phyloP scores from a whole-genome alignment of 352 stramenopile genomes.

The Thalassiosira sp. region DNA sequence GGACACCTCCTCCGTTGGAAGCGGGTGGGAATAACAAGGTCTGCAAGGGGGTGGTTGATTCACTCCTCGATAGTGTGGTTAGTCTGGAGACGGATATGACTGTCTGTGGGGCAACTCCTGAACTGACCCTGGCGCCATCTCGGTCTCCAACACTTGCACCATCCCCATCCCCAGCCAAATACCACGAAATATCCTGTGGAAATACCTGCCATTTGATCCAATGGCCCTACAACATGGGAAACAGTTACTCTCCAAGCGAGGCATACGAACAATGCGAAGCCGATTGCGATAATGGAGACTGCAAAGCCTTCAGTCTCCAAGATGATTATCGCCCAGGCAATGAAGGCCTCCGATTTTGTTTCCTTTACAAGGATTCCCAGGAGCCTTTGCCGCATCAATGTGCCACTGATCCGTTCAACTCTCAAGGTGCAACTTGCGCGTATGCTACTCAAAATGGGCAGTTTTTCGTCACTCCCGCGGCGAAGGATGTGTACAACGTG shows the following conservation, averaged over 20 bases:
- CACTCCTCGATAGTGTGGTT: background rate
- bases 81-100: background rate
- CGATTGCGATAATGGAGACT: conserved; percentile 18
- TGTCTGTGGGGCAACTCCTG: background rate
- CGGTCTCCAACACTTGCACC: background rate
- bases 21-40: conserved; percentile 15
- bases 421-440: conserved; percentile 3
- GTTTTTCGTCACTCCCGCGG: conserved; percentile 19
- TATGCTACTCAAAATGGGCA: conserved; percentile 13
- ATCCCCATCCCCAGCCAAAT: conserved; percentile 2
- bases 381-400: conserved; percentile 5
- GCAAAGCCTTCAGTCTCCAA: conserved; percentile 22
- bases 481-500: conserved; percentile 10
- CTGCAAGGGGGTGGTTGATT: conserved; percentile 4
- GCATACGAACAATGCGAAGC: conserved; percentile 8
- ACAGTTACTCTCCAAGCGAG: background rate
- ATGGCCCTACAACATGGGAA: conserved; percentile 26
- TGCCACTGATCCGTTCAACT: conserved; percentile 19
- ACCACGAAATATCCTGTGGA: conserved; percentile 14
- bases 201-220: conserved; percentile 17
- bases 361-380: conserved; percentile 14
- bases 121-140: background rate
- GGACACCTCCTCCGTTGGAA: conserved; percentile 1
- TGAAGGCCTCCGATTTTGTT: background rate
- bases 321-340: conserved; percentile 12